Percentiles rank a stretch among this genome's conserved stretches.
phyloP scores from a whole-genome alignment of 441 rosid species.

The Adansonia grandidieri region DNA sequence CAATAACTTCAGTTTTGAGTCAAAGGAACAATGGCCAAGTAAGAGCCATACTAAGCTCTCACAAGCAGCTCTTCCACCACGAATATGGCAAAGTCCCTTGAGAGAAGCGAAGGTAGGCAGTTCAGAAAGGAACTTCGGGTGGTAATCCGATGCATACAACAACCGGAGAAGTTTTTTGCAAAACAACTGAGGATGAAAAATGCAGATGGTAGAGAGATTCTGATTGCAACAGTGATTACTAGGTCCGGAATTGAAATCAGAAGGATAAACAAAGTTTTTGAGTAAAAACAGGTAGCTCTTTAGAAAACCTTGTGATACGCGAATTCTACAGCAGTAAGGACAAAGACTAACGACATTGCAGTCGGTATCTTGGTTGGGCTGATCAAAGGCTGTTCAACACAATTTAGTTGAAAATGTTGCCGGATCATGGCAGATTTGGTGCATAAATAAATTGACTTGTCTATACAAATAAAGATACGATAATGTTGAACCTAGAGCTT shows the following conservation, averaged over 20 bases:
- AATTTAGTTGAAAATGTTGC: background rate
- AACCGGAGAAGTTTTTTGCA: conserved; percentile 19
- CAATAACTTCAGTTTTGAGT: conserved; percentile 2
- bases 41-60: conserved; percentile 6
- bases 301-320: conserved; percentile 11
- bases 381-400: conserved; percentile 20
- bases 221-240: conserved; percentile 20
- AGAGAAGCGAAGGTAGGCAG: conserved; percentile 20
- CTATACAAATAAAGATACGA: background rate
- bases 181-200: conserved; percentile 21
- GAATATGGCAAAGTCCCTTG: background rate
- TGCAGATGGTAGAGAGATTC: conserved; percentile 22
- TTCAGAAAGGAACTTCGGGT: conserved; percentile 21
- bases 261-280: conserved; percentile 23
- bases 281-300: conserved; percentile 22
- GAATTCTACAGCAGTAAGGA: background rate
- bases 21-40: conserved; percentile 17
- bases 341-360: background rate
- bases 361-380: conserved; percentile 26
- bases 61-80: conserved; percentile 24
- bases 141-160: conserved; percentile 17
- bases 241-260: conserved; percentile 25
- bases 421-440: background rate
- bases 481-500: background rate
- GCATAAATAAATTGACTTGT: background rate